These are phyloP conservation scores for Apiospora koreana DNA, from an alignment of 2,329 filamentous ascomycete species.

Conservation along the genomic window DNA sequence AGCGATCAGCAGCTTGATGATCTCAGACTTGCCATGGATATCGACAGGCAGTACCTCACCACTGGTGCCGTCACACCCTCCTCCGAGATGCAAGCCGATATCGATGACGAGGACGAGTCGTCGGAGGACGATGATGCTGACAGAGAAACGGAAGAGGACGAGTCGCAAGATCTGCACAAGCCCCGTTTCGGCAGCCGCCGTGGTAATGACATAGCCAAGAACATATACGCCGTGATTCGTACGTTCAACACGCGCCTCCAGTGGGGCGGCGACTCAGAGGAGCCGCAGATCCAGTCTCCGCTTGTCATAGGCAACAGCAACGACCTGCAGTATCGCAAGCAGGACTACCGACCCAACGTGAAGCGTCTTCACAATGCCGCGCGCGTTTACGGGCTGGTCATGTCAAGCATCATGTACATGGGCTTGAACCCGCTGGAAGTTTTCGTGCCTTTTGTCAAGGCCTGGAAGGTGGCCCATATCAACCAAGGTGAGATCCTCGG, in stretches of 20 bases:
- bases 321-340: not conserved
- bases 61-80: no score
- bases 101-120: not conserved
- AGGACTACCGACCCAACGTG: not conserved
- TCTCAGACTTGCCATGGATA: not conserved
- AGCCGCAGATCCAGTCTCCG: not conserved
- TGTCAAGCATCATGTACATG: not conserved
- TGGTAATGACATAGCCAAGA: not conserved
- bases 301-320: not conserved
- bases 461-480: not conserved
- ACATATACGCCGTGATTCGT: not conserved
- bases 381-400: not conserved
- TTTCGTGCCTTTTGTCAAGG: not conserved
- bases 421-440: not conserved
- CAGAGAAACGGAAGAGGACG: not conserved
- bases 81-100: not conserved
- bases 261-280: no score
- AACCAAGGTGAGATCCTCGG: not conserved
- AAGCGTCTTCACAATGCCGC: not conserved
- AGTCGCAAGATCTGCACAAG: not conserved
- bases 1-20: not conserved
- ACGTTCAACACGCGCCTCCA: not conserved
- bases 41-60: not conserved
- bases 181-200: not conserved
- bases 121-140: no score